These are phyloP conservation scores for Hyparrhenia diplandra DNA, from an alignment of 176 grass and related monocot genomes.

Conservation along the genomic window DNA sequence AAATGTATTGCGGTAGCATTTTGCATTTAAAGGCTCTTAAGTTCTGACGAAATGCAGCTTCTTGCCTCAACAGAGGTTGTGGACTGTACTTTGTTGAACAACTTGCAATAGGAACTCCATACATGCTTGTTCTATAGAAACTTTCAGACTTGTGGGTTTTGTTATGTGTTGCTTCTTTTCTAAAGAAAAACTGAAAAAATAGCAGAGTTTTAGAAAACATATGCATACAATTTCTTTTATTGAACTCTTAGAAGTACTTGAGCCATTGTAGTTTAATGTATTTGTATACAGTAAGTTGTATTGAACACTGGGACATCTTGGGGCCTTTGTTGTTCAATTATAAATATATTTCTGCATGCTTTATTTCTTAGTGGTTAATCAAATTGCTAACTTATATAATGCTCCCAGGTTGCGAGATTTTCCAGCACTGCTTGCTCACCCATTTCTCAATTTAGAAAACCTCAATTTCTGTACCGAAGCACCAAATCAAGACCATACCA, in stretches of 20 bases:
- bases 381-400: not conserved
- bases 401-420: conserved; percentile 12
- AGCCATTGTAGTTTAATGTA: not conserved
- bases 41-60: not conserved
- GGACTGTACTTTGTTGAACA: not conserved
- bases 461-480: not conserved
- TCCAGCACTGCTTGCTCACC: not conserved
- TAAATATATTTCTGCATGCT: not conserved
- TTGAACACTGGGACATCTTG: not conserved
- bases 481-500: not conserved
- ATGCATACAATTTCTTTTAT: not conserved
- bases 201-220: not conserved
- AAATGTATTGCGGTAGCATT: not conserved
- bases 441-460: conserved; percentile 10
- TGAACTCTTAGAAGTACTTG: not conserved
- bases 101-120: not conserved
- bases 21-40: conserved; percentile 2
- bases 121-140: not conserved
- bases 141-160: not conserved
- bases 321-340: not conserved
- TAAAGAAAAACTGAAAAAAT: not conserved
- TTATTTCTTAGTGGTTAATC: not conserved
- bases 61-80: not conserved
- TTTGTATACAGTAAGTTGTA: not conserved
- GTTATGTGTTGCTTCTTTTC: not conserved